Base-by-base conservation (phyloP, 495 filamentous ascomycete species). In the Parathielavia hyrcaniae region DNA sequence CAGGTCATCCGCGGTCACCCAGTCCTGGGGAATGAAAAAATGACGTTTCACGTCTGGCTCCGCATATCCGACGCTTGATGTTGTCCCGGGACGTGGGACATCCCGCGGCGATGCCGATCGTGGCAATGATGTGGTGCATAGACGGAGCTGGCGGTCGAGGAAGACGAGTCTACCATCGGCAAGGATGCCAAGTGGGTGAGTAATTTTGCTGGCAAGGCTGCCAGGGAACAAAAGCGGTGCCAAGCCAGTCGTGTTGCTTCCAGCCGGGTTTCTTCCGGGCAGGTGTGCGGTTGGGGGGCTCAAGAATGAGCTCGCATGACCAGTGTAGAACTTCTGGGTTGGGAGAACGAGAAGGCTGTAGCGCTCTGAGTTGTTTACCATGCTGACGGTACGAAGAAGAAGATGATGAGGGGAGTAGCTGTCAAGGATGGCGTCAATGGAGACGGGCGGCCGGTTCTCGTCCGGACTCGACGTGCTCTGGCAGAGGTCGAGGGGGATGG, bases 1-100 rank as follows among this genome's bases (percentile, higher is more conserved):
- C 49, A 59, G 56, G 2, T 30, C 49, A 19, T 59, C 17, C 4
- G 26, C 23, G 1, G 56, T 59, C 20, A 53, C 49, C 56, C 56
- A 59, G 23, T 59, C 56, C 0, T 52, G 48, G 2, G 56, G 56
- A 0, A 59, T 0, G 16, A 59, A 59, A 20, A 59, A 59, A n/a
- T 59, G 49, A 4, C 49, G 47, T 19, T 13, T 46, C 9, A 52
- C 19, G 12, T 59, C 46, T n/a, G n/a, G n/a, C n/a, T n/a, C n/a
- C n/a, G n/a, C n/a, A n/a, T n/a, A n/a, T n/a, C n/a, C n/a, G n/a
- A n/a, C 10, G 26, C 17, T 1, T 17, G 40, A 5, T 43, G 23
- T 4, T 16, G 14, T 36, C 11, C 14, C 11, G 2, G 53, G 4
- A 20, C 26, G 17, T 13, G 54, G 30, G n/a, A 38, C 35, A 6